Conservation (phyloP, 805 yeast species). For the Cyberlindnera japonica region DNA sequence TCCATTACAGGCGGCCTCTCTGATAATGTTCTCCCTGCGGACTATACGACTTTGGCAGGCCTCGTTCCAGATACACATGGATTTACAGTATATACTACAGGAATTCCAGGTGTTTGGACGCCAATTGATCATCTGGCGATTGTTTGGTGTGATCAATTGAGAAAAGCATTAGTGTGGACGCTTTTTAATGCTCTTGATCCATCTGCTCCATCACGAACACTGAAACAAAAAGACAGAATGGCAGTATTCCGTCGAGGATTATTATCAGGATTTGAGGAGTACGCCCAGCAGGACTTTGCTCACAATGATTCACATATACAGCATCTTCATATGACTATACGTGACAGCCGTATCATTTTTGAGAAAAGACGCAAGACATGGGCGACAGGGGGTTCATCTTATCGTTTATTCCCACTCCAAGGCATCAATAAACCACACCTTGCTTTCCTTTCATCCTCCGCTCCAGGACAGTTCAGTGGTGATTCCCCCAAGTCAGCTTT, state of each 20-base stretch:
- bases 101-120: conserved; percentile 90
- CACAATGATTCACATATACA: conserved; percentile 6
- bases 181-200: conserved; percentile 59
- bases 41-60: conserved; percentile 72
- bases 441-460: conserved; percentile 4
- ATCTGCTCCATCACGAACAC: conserved; percentile 44
- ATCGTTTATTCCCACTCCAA: conserved; percentile 6
- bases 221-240: conserved; percentile 56
- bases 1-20: conserved; percentile 87
- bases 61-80: conserved; percentile 74
- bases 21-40: conserved; percentile 84
- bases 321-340: conserved; percentile 20
- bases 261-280: conserved; percentile 55
- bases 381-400: not conserved
- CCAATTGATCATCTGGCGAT: conserved; percentile 92
- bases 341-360: conserved; percentile 18
- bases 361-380: conserved; percentile 3
- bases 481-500: conserved; percentile 2
- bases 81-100: conserved; percentile 76
- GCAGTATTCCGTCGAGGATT: conserved; percentile 41
- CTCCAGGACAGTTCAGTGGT: conserved; percentile 1
- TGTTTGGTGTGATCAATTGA: conserved; percentile 92
- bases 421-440: conserved; percentile 2
- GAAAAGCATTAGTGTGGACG: conserved; percentile 56
- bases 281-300: conserved; percentile 25